Conservation (phyloP, 495 filamentous ascomycete species). For the Stereocaulon alpinum region DNA sequence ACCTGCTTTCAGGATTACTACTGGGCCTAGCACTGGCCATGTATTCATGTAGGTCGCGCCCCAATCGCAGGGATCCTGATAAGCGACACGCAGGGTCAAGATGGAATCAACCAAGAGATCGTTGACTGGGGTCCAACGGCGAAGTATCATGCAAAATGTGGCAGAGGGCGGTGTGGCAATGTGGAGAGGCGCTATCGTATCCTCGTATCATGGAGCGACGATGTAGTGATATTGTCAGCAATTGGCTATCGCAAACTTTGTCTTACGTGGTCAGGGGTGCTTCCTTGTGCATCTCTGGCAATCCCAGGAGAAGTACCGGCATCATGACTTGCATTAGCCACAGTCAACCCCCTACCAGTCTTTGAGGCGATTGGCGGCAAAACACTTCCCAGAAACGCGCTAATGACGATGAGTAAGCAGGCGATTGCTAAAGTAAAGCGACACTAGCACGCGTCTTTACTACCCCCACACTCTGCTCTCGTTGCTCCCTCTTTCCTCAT, state of each 20-base stretch:
- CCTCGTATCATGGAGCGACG: neutral
- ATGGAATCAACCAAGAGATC: neutral
- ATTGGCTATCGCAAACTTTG: too few species aligned
- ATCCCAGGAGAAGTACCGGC: neutral
- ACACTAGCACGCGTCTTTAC: neutral
- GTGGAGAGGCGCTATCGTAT: too few species aligned
- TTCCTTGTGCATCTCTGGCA: too few species aligned
- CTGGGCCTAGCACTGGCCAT: neutral
- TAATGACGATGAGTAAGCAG: neutral
- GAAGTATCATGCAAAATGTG: neutral
- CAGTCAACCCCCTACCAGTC: neutral
- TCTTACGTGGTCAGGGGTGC: too few species aligned
- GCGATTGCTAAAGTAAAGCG: too few species aligned
- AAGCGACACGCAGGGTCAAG: neutral
- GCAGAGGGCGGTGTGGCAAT: neutral
- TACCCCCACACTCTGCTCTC: neutral
- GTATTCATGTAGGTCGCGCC: neutral
- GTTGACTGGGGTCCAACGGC: neutral
- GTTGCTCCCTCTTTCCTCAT: neutral
- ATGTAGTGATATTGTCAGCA: too few species aligned
- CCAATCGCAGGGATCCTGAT: neutral
- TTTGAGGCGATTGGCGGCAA: neutral
- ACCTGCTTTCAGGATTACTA: slow-evolving; percentile 1
- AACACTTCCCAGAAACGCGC: neutral
- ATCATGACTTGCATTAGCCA: slow-evolving; percentile 1